Percentiles rank a stretch among this genome's conserved stretches.
Conservation (phyloP, 805 yeast species). For the Phaffomyces thermotolerans region DNA sequence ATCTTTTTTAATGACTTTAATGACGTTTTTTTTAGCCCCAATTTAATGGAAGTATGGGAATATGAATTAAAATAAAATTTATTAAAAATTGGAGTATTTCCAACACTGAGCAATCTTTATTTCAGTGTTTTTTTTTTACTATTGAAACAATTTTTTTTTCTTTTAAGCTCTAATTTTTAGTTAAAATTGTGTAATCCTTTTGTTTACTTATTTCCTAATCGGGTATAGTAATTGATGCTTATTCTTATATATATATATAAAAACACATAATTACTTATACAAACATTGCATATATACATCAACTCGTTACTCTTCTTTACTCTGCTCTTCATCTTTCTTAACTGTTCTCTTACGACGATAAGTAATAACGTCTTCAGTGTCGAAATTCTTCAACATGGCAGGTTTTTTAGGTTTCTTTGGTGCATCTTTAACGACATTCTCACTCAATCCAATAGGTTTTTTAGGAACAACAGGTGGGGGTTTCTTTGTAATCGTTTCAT, state of each 20-base stretch:
- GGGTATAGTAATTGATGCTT: slow-evolving; percentile 1
- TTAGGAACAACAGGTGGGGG: slow-evolving; percentile 15
- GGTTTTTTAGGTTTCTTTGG: slow-evolving; percentile 4
- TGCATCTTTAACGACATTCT: not conserved
- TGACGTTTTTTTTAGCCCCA: too few species aligned
- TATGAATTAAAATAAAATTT: too few species aligned
- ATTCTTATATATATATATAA: too few species aligned
- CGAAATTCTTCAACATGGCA: slow-evolving; percentile 4
- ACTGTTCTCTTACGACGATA: slow-evolving; percentile 4
- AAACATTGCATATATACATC: too few species aligned
- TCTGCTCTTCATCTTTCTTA: not conserved
- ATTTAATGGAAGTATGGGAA: too few species aligned
- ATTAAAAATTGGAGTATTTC: too few species aligned
- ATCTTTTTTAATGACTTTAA: not conserved
- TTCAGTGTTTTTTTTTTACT: too few species aligned
- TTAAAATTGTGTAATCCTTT: not conserved
- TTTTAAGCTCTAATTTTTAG: not conserved
- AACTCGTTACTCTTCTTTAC: not conserved
- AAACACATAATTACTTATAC: too few species aligned
- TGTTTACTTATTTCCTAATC: not conserved
- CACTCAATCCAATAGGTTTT: slow-evolving; percentile 9
- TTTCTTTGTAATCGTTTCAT: slow-evolving; percentile 3
- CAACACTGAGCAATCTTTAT: too few species aligned
- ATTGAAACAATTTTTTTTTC: not conserved
- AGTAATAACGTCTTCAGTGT: slow-evolving; percentile 2